A percentile compares a stretch with the other conserved stretches of the same genome.
These are phyloP conservation scores for Polychaeton citri DNA, from an alignment of 2,329 filamentous ascomycete genomes.

Conservation along the genomic window DNA sequence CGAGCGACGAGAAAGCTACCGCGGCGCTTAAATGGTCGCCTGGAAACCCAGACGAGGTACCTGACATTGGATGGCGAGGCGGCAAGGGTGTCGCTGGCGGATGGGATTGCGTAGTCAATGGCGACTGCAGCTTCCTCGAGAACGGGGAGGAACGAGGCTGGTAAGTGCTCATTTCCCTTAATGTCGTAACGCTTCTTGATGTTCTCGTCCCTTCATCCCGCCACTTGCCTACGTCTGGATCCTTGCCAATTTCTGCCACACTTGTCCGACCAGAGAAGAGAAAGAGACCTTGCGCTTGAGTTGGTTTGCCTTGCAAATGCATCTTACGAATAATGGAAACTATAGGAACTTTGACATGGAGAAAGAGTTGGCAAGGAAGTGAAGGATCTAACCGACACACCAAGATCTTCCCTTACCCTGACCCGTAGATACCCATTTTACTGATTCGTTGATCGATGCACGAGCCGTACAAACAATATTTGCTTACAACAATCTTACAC, in stretches of 20 bases:
- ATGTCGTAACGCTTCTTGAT: not conserved
- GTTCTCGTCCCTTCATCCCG: not conserved
- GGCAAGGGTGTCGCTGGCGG: slow-evolving; percentile 55
- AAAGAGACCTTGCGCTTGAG: too few relatives aligned
- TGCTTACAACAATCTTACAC: slow-evolving; percentile 6
- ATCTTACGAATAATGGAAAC: not conserved
- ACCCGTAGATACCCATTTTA: too few relatives aligned
- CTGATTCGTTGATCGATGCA: too few relatives aligned
- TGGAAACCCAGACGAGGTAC: slow-evolving; percentile 23
- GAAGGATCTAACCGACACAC: not conserved
- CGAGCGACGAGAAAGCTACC: slow-evolving; percentile 2
- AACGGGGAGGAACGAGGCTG: slow-evolving; percentile 79
- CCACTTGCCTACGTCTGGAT: not conserved
- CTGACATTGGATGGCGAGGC: slow-evolving; percentile 39
- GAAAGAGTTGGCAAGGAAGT: slow-evolving; percentile 1
- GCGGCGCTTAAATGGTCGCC: slow-evolving; percentile 15
- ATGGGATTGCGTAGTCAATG: slow-evolving; percentile 70
- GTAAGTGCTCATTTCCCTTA: slow-evolving; percentile 35
- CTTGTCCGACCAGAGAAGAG: too few relatives aligned
- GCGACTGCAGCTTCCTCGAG: slow-evolving; percentile 71
- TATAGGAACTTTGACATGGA: slow-evolving; percentile 22
- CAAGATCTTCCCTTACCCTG: too few relatives aligned
- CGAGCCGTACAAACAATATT: not conserved
- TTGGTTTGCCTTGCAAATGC: too few relatives aligned
- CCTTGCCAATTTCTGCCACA: not conserved